Percentiles rank a stretch among this genome's conserved stretches.
Evolutionary conservation across 352 stramenopile species (phyloP).

Genomic region (Globisporangium barbulae): DNA sequence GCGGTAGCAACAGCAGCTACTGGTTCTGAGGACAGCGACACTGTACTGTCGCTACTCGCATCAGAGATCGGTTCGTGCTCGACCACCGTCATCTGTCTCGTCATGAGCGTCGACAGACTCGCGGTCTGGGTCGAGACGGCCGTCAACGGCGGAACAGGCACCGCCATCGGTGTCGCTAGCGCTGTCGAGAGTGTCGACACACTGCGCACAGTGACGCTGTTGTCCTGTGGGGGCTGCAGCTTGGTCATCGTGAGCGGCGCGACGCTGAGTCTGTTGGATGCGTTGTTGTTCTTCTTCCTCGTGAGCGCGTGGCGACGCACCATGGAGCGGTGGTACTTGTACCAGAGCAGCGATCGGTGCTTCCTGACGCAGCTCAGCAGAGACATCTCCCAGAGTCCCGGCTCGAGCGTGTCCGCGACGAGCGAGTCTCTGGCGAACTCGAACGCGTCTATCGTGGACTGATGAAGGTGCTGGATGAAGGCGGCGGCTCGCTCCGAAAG

Average conservation of each 20-base stretch:
- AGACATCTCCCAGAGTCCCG: conserved; percentile 56
- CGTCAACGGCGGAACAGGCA: conserved; percentile 9
- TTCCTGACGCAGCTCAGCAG: conserved; percentile 49
- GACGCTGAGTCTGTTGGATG: not conserved
- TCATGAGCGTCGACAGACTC: conserved; percentile 9
- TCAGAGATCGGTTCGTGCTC: not conserved
- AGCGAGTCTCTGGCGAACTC: conserved; percentile 12
- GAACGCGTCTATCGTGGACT: conserved; percentile 6
- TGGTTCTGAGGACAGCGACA: not conserved
- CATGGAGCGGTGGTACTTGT: conserved; percentile 35
- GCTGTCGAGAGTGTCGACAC: not conserved
- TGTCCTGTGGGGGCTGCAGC: conserved; percentile 13
- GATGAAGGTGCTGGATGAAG: too few species aligned
- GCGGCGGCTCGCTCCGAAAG: too few species aligned
- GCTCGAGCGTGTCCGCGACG: conserved; percentile 36
- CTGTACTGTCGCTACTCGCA: not conserved
- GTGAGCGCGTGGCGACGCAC: conserved; percentile 30
- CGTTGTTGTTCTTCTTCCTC: not conserved
- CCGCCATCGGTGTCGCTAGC: not conserved
- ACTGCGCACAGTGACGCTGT: not conserved
- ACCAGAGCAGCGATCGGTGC: conserved; percentile 48
- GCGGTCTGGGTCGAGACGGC: conserved; percentile 4
- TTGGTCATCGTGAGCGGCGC: conserved; percentile 3
- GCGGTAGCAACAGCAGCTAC: not conserved
- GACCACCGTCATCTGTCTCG: conserved; percentile 2